Percentiles rank a stretch among this genome's conserved stretches.
phyloP scores from a whole-genome alignment of 2,329 filamentous ascomycete genomes.

The Arthrobotrys conoides region DNA sequence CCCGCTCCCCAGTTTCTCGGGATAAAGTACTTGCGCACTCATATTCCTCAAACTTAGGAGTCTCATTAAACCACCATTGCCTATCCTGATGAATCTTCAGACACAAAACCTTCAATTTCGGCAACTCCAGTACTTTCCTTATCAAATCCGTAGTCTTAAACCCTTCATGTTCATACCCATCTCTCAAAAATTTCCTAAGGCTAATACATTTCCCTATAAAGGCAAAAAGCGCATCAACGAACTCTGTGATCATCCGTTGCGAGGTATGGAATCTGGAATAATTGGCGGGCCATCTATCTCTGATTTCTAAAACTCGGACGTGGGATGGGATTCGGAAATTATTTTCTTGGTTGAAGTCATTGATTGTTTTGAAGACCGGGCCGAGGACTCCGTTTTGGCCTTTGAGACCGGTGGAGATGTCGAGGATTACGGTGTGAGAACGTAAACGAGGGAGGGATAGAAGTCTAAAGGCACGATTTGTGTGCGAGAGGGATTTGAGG shows the following conservation, averaged over 20 bases:
- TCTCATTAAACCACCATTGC: conserved; percentile 36
- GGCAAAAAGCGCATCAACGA: conserved; percentile 16
- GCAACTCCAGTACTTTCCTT: conserved; percentile 18
- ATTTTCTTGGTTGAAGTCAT: conserved; percentile 32
- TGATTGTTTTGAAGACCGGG: conserved; percentile 20
- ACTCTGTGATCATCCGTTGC: not conserved
- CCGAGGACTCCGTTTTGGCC: not conserved
- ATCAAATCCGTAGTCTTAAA: conserved; percentile 41
- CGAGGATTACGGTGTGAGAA: conserved; percentile 45
- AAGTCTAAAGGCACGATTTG: conserved; percentile 24
- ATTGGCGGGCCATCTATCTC: conserved; percentile 16
- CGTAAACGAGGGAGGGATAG: conserved; percentile 34
- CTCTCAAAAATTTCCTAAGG: conserved; percentile 44
- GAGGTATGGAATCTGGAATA: not conserved
- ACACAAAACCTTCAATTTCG: conserved; percentile 47
- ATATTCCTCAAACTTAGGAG: conserved; percentile 45
- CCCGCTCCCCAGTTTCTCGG: not conserved
- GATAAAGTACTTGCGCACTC: not conserved
- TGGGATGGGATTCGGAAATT: conserved; percentile 16
- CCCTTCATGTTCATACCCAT: conserved; percentile 37
- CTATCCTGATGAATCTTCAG: conserved; percentile 43
- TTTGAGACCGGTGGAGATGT: conserved; percentile 27
- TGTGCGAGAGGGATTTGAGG: conserved; percentile 36
- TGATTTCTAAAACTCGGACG: conserved; percentile 43
- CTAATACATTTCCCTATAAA: conserved; percentile 42